phyloP scores from a whole-genome alignment of 148 eudicot species.

The Camellia japonica region DNA sequence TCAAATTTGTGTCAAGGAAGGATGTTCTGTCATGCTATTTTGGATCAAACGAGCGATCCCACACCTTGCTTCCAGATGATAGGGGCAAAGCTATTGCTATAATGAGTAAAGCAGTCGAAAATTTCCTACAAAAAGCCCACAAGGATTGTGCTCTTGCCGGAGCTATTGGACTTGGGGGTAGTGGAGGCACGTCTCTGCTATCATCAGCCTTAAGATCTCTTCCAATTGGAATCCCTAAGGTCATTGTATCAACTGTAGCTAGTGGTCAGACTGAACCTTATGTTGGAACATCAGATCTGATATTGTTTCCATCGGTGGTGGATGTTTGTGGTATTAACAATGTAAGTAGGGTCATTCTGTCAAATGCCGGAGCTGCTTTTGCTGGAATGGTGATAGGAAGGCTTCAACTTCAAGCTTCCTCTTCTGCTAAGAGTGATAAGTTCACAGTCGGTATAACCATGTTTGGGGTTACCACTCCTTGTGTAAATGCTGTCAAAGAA shows the following conservation, averaged over 20 bases:
- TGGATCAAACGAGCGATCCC: slow-evolving; percentile 35
- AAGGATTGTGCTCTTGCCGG: slow-evolving; percentile 58
- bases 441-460: slow-evolving; percentile 80
- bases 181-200: slow-evolving; percentile 89
- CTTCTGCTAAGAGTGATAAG: slow-evolving; percentile 37
- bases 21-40: slow-evolving; percentile 62
- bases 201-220: slow-evolving; percentile 77
- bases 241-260: slow-evolving; percentile 87
- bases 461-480: slow-evolving; percentile 97
- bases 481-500: slow-evolving; percentile 76
- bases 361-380: slow-evolving; percentile 96
- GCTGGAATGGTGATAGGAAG: slow-evolving; percentile 83
- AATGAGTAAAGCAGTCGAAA: slow-evolving; percentile 66
- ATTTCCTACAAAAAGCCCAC: slow-evolving; percentile 55
- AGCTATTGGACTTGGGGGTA: slow-evolving; percentile 90
- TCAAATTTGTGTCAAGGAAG: slow-evolving; percentile 59
- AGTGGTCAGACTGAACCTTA: slow-evolving; percentile 90
- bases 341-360: slow-evolving; percentile 66
- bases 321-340: slow-evolving; percentile 93
- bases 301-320: slow-evolving; percentile 89
- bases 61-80: slow-evolving; percentile 61
- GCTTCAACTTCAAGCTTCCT: slow-evolving; percentile 32
- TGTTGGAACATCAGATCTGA: slow-evolving; percentile 85
- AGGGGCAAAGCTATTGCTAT: slow-evolving; percentile 66
- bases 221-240: slow-evolving; percentile 81